Base-by-base conservation (phyloP, 345 rosid species). In the Durio zibethinus region DNA sequence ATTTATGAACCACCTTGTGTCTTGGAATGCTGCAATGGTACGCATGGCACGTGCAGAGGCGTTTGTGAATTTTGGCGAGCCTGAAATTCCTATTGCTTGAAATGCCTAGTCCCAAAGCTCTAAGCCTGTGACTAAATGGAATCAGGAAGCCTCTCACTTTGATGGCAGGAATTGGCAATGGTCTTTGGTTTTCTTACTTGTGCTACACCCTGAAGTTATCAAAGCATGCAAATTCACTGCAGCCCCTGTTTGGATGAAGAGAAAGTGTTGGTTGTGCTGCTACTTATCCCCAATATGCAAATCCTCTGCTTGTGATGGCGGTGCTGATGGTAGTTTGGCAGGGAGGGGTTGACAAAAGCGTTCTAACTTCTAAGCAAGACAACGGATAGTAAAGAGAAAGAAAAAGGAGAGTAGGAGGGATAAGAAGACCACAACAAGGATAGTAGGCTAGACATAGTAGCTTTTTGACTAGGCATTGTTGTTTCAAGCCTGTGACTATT, bases 21-120 rank as follows among this genome's bases (percentile, higher is more conserved):
- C 99, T 3, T 93, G 99, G 99, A 83, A 90, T 52, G 86, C 87
- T 14, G 97, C 90, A 52, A 90, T 84, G 84, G 85, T 83, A 33
- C 84, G 98, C 29, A 88, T 95, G 89, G 90, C 86, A n/a, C 97
- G 91, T 59, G 96, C 98, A 0, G 98, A 90, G 85, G 89, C 97
- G 61, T 93, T 93, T 73, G 94, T 93, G 69, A 95, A 95, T 85
- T 85, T 95, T 76, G 89, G 89, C 0, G 94, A 95, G 82, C 98
- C 99, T 12, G 89, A 83, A 63, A 91, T 94, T 78, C 98, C 99
- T 1, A 33, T 92, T 20, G 98, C 97, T 36, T 94, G 82, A 86
- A 85, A 36, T 20, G 42, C 20, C 20, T 23, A 71, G n/a, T 12
- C 68, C 1, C 1, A 45, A 60, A 38, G 33, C 40, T 2, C 52